Evolutionary conservation across 257 asterid species (phyloP).

Genomic region (Ballota nigra): DNA sequence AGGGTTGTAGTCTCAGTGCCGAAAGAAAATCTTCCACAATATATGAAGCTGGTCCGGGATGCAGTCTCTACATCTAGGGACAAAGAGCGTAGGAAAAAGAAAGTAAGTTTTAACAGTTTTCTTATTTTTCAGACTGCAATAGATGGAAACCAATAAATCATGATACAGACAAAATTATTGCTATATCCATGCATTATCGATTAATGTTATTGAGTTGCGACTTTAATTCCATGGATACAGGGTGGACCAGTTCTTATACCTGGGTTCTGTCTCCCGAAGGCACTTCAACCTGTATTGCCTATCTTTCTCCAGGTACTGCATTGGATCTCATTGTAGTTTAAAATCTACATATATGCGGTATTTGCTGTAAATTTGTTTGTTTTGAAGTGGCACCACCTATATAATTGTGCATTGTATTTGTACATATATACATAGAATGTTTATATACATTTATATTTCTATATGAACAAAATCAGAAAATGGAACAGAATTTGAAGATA

Average conservation of each 20-base stretch:
- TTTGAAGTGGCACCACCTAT: background rate
- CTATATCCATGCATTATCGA: background rate
- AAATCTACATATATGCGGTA: constrained; percentile 1
- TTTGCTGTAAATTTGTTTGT: background rate
- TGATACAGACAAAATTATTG: background rate
- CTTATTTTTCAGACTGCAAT: constrained; percentile 14
- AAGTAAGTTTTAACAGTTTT: constrained; percentile 32
- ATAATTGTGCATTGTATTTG: background rate
- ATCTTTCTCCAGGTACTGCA: constrained; percentile 82
- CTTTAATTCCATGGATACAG: constrained; percentile 40
- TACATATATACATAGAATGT: too few relatives aligned
- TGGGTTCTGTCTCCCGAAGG: constrained; percentile 96
- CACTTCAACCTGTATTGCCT: constrained; percentile 91
- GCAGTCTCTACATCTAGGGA: constrained; percentile 97
- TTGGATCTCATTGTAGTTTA: constrained; percentile 3
- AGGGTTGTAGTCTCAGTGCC: constrained; percentile 85
- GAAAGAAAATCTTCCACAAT: constrained; percentile 86
- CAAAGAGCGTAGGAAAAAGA: constrained; percentile 92
- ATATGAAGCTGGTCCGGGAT: constrained; percentile 93
- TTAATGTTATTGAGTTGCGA: constrained; percentile 11
- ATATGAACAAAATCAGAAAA: background rate
- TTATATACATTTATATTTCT: too few relatives aligned
- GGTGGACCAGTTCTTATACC: constrained; percentile 92
- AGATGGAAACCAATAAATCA: constrained; percentile 14
- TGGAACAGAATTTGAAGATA: background rate